Evolutionary conservation across 2,329 filamentous ascomycete species (phyloP), one percentile per base, ranked within the genome.

Genomic region (Cordyceps tenuipes): DNA sequence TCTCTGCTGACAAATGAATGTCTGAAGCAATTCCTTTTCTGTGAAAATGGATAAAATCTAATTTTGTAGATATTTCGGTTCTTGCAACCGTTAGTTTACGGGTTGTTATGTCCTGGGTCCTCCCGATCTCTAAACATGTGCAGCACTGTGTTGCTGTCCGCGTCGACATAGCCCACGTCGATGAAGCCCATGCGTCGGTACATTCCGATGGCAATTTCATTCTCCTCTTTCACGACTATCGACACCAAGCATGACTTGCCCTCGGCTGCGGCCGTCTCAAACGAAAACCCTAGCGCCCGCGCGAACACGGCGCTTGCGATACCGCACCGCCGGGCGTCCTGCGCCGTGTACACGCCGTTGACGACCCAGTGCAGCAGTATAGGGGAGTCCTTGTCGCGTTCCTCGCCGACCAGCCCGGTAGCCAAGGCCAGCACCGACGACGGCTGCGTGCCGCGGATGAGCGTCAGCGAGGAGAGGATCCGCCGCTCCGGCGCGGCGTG

Each of bases 331-430:
- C 58, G 50, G 21, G 58, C 58, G 7, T 43, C 31, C 31, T 0
- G 21, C 7, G 46, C 44, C 50, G 58, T 60, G 58, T 60, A 55
- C 43, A 60, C 58, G 41, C 43, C 58, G 36, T 49, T 60, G 44
- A 60, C 50, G 21, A 39, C 50, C 50, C 44, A 60, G 50, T 60
- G 58, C 43, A 60, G 34, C 21, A 60, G 51, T 36, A 31, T 31
- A 12, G 10, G 13, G 5, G 58, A 41, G 34, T 60, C 50, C 41
- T 39, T 46, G 44, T 60, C 58, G 51, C 50, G 58, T 31, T 54
- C 50, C 17, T 55, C 58, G n/a, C 41, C 13, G 31, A 26, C 6
- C 13, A 59, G 57, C 5, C 57, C 57, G 9, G 48, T 31, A 9
- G 52, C 29, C 50, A 60, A 55, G 17, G 31, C 50, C 5, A 60